phyloP scores from a whole-genome alignment of 352 stramenopile genomes.

The Halophytophthora polymorphica region DNA sequence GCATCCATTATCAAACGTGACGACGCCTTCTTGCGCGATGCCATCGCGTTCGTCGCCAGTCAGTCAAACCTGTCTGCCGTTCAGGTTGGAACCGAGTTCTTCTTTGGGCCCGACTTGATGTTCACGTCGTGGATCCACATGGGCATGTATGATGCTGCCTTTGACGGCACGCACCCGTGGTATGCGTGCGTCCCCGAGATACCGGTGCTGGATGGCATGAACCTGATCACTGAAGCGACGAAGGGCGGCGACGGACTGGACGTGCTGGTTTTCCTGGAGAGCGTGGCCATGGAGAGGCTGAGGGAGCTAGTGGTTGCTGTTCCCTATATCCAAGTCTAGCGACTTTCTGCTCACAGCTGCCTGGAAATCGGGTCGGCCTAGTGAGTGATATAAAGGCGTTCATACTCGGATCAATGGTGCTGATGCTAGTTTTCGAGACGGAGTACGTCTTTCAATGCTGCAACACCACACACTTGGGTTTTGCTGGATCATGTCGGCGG shows the following conservation, averaged over 20 bases:
- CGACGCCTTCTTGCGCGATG: slow-evolving; percentile 40
- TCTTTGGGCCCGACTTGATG: slow-evolving; percentile 50
- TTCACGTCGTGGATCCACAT: slow-evolving; percentile 59
- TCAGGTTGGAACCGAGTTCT: slow-evolving; percentile 39
- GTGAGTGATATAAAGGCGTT: slow-evolving; percentile 13
- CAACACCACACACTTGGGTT: too few relatives aligned
- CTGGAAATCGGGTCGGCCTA: too few relatives aligned
- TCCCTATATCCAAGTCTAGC: slow-evolving; percentile 8
- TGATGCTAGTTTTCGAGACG: not conserved
- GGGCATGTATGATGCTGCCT: slow-evolving; percentile 63
- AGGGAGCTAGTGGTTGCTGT: slow-evolving; percentile 24
- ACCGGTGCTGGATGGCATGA: slow-evolving; percentile 38
- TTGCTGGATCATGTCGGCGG: too few relatives aligned
- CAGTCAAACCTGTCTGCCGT: slow-evolving; percentile 31
- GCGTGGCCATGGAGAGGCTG: slow-evolving; percentile 32
- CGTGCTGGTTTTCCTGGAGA: slow-evolving; percentile 42
- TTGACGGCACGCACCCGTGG: slow-evolving; percentile 33
- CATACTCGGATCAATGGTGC: slow-evolving; percentile 5
- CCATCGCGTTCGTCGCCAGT: slow-evolving; percentile 42
- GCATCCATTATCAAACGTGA: slow-evolving; percentile 38
- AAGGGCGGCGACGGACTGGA: slow-evolving; percentile 33
- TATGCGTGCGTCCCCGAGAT: slow-evolving; percentile 33
- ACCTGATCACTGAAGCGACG: slow-evolving; percentile 45
- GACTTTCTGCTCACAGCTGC: not conserved
- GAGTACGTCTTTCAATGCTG: too few relatives aligned